Evolutionary conservation across 306 rosid species (phyloP).

Genomic region (Fragaria ananassa): DNA sequence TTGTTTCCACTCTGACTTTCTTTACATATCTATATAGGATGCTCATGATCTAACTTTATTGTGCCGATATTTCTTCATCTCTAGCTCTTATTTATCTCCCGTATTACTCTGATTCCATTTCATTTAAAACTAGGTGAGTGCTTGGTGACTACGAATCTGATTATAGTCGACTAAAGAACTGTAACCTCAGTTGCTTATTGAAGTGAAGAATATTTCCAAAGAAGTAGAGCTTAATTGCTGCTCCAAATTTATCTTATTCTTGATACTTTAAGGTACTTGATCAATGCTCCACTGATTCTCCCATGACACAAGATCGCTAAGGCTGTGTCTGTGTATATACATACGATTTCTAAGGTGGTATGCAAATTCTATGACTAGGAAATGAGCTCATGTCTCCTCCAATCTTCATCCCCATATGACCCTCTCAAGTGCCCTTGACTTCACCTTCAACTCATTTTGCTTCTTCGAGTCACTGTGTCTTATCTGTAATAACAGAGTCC

Average conservation of each 20-base stretch:
- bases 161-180: background rate
- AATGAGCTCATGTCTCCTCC: background rate
- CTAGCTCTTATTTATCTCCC: background rate
- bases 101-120: background rate
- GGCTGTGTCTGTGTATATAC: constrained; percentile 6
- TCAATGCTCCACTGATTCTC: background rate
- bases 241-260: background rate
- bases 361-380: constrained; percentile 11
- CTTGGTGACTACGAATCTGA: background rate
- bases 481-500: background rate
- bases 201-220: too few relatives aligned
- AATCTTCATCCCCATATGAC: background rate
- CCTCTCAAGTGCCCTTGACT: background rate
- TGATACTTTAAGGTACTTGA: too few relatives aligned
- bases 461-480: background rate
- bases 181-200: background rate
- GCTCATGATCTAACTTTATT: background rate
- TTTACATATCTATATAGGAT: background rate
- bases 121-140: background rate
- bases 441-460: background rate
- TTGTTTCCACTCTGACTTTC: background rate
- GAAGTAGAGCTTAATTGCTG: too few relatives aligned
- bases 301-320: background rate
- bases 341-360: background rate
- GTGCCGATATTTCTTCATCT: background rate